Base-by-base conservation (phyloP, 192 early-diverging fungal species). In the Endogone sp. region DNA sequence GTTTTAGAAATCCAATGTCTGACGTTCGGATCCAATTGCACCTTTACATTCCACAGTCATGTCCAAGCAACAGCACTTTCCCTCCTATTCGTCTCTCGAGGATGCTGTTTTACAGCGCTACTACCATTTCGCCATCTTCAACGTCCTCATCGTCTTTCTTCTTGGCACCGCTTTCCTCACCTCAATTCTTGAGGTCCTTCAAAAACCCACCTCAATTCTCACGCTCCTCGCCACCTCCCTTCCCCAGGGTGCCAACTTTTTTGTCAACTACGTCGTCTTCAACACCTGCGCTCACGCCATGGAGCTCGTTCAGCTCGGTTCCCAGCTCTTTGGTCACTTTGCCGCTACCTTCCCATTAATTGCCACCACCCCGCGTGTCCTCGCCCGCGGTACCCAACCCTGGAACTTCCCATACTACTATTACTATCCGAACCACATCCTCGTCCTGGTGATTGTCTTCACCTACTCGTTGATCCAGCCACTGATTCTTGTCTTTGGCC, bases 401-500 rank as follows among this genome's bases (percentile, higher is more conserved):
- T 85, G 83, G 85, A 72, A 74, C 0, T 88, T 88, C 62, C 85
- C 83, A 28, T 88, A 75, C 58, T 87, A 85, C 64, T 88, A 87
- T 62, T 88, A 88, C 25, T 84, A 86, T 27, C 85, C 85, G 10
- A 81, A 79, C 29, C 84, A 85, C 56, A 85, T 88, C 27, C 67
- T 90, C 9, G 70, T 87, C 4, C 67, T 90, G n/a, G 85, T 90
- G 2, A 88, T 90, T 56, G 78, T 81, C 9, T 54, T 87, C 22
- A 85, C 83, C 4, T 90, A 88, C 64, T 84, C 85, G 9, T 66
- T 83, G 54, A 83, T 88, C 26, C 77, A 79, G 29, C 88, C 88
- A 2, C 65, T 90, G 4, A 86, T 90, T 10, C 74, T 90, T 3
- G 49, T 84, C 6, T 82, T 87, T 37, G 78, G 82, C 10, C 49